These are phyloP conservation scores for Keithomyces neogunnii DNA, from an alignment of 2,329 filamentous ascomycete species.

Conservation along the genomic window DNA sequence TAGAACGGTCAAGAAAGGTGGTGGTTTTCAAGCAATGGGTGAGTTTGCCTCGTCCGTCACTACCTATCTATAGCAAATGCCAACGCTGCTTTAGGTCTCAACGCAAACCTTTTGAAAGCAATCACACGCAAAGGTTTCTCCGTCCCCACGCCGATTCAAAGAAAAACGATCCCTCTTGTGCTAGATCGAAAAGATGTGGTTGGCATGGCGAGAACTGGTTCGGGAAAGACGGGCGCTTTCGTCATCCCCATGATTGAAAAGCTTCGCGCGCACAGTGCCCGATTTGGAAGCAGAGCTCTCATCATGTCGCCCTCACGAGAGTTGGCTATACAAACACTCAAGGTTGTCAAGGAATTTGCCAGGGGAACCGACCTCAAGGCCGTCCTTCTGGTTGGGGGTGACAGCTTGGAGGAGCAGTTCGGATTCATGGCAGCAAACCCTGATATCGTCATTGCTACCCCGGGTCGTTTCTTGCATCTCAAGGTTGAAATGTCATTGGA, in stretches of 20 bases:
- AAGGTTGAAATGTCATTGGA: constrained; percentile 95
- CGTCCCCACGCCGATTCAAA: constrained; percentile 93
- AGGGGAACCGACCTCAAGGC: constrained; percentile 84
- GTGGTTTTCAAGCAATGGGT: constrained; percentile 95
- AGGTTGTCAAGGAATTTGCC: constrained; percentile 91
- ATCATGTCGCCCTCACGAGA: constrained; percentile 91
- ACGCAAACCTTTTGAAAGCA: constrained; percentile 74
- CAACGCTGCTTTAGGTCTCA: constrained; percentile 48
- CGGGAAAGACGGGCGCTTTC: constrained; percentile 96
- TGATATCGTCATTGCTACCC: constrained; percentile 94
- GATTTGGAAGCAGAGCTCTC: constrained; percentile 77
- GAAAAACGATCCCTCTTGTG: constrained; percentile 89
- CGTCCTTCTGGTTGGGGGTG: constrained; percentile 88
- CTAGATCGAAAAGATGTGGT: constrained; percentile 92
- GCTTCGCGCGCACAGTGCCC: constrained; percentile 77
- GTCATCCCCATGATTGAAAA: constrained; percentile 98
- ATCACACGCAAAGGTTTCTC: constrained; percentile 92
- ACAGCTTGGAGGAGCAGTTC: constrained; percentile 94
- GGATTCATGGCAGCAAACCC: constrained; percentile 87
- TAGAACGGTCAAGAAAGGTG: constrained; percentile 84
- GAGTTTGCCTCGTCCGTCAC: constrained; percentile 12
- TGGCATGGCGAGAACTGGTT: constrained; percentile 97
- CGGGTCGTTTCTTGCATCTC: constrained; percentile 89
- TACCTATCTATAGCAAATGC: background rate
- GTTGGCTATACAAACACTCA: constrained; percentile 86